Conservation (phyloP, 2,329 filamentous ascomycete genomes). For the Arthroderma sp. region DNA sequence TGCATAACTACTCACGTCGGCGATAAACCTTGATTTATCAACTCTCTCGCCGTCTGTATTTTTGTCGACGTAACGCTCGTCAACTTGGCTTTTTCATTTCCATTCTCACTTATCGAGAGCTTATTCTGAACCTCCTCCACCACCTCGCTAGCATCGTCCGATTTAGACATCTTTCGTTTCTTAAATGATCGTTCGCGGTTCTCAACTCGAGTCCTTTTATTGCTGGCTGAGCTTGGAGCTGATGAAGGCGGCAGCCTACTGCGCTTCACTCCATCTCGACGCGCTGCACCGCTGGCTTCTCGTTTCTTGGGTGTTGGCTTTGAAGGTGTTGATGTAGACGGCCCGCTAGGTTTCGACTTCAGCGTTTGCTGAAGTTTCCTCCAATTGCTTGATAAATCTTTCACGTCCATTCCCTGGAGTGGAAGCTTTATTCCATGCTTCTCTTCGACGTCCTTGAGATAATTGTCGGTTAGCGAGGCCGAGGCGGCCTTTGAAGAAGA, state of each 20-base stretch:
- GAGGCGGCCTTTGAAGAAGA: too few species aligned
- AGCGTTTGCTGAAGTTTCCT: conserved; percentile 37
- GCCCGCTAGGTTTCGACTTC: conserved; percentile 17
- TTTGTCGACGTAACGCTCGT: neutral
- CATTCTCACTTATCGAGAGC: conserved; percentile 3
- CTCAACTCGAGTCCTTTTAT: neutral
- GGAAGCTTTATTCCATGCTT: too few species aligned
- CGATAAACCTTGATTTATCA: conserved; percentile 51
- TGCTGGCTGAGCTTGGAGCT: neutral
- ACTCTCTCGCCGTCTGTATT: conserved; percentile 21
- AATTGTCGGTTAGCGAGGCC: too few species aligned
- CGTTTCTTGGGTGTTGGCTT: conserved; percentile 13
- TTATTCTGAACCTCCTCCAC: conserved; percentile 1
- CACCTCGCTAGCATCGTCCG: neutral
- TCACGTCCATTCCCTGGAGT: conserved; percentile 25
- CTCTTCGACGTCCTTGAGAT: too few species aligned
- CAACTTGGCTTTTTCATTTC: neutral
- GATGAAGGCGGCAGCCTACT: conserved; percentile 6
- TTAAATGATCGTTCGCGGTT: conserved; percentile 4
- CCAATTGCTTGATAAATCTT: conserved; percentile 37
- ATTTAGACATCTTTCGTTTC: conserved; percentile 4
- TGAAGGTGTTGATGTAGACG: conserved; percentile 10
- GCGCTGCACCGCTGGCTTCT: conserved; percentile 3
- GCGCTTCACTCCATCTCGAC: conserved; percentile 9
- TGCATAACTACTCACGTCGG: conserved; percentile 20